Evolutionary conservation across 805 yeast genomes (phyloP).

Genomic region (Phaffomyces thermotolerans): DNA sequence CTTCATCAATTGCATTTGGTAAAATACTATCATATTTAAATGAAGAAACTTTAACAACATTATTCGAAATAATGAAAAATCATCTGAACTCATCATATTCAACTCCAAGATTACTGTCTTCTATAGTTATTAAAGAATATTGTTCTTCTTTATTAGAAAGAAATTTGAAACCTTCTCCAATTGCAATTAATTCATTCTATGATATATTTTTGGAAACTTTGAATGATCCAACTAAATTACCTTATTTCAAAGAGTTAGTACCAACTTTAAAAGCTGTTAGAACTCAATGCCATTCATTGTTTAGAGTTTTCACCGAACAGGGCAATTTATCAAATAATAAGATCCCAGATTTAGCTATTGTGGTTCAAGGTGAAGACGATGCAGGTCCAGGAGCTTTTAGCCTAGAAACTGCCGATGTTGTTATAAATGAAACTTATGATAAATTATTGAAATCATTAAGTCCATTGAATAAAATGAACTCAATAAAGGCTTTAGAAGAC

Average conservation of each 20-base stretch:
- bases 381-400: constrained; percentile 94
- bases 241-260: constrained; percentile 72
- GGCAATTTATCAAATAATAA: constrained; percentile 67
- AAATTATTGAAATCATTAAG: constrained; percentile 55
- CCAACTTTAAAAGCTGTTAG: constrained; percentile 82
- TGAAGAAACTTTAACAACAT: constrained; percentile 30
- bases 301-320: constrained; percentile 67
- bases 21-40: constrained; percentile 45
- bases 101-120: constrained; percentile 69
- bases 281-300: constrained; percentile 77
- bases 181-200: constrained; percentile 22
- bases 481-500: constrained; percentile 70
- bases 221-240: constrained; percentile 36
- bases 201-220: constrained; percentile 30
- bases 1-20: constrained; percentile 75
- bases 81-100: constrained; percentile 32
- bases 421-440: constrained; percentile 57
- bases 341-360: constrained; percentile 76
- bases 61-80: constrained; percentile 29
- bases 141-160: constrained; percentile 27
- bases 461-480: constrained; percentile 62
- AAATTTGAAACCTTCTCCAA: constrained; percentile 17
- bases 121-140: constrained; percentile 67
- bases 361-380: constrained; percentile 89
- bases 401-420: constrained; percentile 65